Conservation (phyloP, 805 yeast species). For the Zygoascus ofunaensis region DNA sequence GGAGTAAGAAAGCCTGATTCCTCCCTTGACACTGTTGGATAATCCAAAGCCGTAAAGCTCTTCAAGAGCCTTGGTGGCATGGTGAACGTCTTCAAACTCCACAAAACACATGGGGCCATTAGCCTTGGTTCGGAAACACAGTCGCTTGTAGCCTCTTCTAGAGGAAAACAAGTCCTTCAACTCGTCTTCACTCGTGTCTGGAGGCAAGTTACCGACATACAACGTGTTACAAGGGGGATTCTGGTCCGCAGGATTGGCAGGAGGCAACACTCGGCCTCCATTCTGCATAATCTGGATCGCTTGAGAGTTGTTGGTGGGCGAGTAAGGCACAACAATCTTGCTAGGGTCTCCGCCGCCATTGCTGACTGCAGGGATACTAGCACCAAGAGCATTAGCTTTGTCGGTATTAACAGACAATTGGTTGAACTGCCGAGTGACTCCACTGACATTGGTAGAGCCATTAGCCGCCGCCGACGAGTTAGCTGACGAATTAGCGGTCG, state of each 20-base stretch:
- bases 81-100: constrained; percentile 92
- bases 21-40: constrained; percentile 86
- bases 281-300: constrained; percentile 31
- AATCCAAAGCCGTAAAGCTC: constrained; percentile 88
- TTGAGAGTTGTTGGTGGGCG: constrained; percentile 24
- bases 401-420: constrained; percentile 1
- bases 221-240: constrained; percentile 97
- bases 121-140: constrained; percentile 80
- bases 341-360: constrained; percentile 11
- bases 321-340: constrained; percentile 25
- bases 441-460: background rate
- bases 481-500: background rate
- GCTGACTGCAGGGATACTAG: constrained; percentile 4
- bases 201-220: constrained; percentile 94
- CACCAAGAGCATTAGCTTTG: constrained; percentile 3
- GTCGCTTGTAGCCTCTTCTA: constrained; percentile 85
- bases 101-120: constrained; percentile 98
- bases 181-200: constrained; percentile 92
- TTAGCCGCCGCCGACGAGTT: background rate
- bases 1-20: constrained; percentile 86
- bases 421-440: constrained; percentile 1
- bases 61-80: constrained; percentile 88
- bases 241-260: constrained; percentile 96
- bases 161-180: constrained; percentile 77
- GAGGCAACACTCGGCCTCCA: constrained; percentile 35